Evolutionary conservation across 805 yeast genomes (phyloP).

Genomic region (Saccharomyces mikatae): DNA sequence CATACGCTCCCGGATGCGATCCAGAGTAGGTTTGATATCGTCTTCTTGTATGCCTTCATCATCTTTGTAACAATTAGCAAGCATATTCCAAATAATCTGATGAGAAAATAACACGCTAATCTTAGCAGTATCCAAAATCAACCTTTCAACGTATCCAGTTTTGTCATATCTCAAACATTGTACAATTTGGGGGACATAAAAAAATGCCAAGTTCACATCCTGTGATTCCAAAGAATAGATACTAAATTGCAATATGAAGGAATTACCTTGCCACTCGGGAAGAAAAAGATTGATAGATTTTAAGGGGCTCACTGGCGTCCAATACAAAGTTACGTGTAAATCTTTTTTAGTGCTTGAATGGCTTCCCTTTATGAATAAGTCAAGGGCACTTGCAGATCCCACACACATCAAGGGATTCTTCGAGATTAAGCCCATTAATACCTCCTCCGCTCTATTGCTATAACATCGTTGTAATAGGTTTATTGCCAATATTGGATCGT

Average conservation of each 20-base stretch:
- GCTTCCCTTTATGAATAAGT: conserved; percentile 9
- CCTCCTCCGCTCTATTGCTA: conserved; percentile 21
- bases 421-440: conserved; percentile 39
- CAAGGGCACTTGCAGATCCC: conserved; percentile 19
- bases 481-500: conserved; percentile 68
- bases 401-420: conserved; percentile 46
- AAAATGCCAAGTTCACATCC: conserved; percentile 81
- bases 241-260: conserved; percentile 72
- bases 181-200: conserved; percentile 96
- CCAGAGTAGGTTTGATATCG: conserved; percentile 72
- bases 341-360: conserved; percentile 4
- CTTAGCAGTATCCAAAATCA: conserved; percentile 85
- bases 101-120: conserved; percentile 90
- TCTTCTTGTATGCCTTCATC: conserved; percentile 81
- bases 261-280: conserved; percentile 61
- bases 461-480: conserved; percentile 54
- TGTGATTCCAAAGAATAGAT: conserved; percentile 84
- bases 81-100: conserved; percentile 96
- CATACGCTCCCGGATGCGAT: conserved; percentile 61
- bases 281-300: conserved; percentile 77
- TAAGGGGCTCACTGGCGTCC: conserved; percentile 74
- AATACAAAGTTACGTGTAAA: conserved; percentile 42
- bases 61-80: conserved; percentile 85
- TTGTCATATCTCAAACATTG: conserved; percentile 80
- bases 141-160: conserved; percentile 78